These are phyloP conservation scores for Pseudogymnoascus sp. DNA, from an alignment of 2,329 filamentous ascomycete genomes.

Conservation along the genomic window DNA sequence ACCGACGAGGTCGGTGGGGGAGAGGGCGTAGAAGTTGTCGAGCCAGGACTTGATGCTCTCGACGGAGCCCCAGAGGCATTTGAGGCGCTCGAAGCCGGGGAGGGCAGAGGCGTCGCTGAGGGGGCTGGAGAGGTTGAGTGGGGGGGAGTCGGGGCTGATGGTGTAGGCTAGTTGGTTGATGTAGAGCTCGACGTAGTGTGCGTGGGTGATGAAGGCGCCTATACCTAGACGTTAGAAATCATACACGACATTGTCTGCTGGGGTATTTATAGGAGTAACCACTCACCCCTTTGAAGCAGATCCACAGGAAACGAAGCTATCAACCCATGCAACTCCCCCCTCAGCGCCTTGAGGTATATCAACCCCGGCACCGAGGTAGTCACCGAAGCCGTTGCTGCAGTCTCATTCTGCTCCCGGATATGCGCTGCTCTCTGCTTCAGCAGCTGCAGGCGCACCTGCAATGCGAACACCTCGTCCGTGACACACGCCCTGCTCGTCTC, in stretches of 20 bases:
- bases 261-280: background rate
- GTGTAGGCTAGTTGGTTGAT: conserved; percentile 23
- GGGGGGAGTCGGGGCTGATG: conserved; percentile 18
- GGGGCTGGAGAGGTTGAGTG: conserved; percentile 17
- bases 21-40: conserved; percentile 25
- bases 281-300: conserved; percentile 20
- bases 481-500: conserved; percentile 37
- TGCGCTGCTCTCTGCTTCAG: conserved; percentile 23
- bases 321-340: conserved; percentile 28
- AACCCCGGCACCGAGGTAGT: conserved; percentile 14
- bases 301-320: conserved; percentile 21
- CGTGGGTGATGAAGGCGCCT: conserved; percentile 14
- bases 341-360: conserved; percentile 27
- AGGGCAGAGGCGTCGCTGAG: conserved; percentile 5
- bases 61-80: conserved; percentile 29
- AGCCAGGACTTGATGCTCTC: conserved; percentile 29
- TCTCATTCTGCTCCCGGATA: conserved; percentile 26
- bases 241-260: background rate
- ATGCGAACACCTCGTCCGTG: conserved; percentile 41
- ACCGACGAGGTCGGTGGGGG: conserved; percentile 22
- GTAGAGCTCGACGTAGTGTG: conserved; percentile 12
- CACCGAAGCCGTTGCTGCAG: conserved; percentile 9
- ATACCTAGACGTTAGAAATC: background rate
- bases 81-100: conserved; percentile 26
- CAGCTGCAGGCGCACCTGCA: conserved; percentile 29